phyloP scores from a whole-genome alignment of 1,284 basidiomycete species.

The Meira nashicola region DNA sequence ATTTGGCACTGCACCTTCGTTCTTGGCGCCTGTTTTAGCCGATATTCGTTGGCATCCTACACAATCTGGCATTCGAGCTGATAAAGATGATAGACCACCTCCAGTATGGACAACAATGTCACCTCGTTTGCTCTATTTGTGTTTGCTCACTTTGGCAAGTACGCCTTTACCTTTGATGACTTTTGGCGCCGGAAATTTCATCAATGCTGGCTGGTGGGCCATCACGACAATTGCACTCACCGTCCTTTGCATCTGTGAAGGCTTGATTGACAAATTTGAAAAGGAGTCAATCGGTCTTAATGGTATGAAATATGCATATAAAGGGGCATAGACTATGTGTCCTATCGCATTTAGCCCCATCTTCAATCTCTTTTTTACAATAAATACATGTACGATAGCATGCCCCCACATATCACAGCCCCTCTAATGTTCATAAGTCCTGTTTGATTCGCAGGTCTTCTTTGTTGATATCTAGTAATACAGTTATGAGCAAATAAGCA shows the following conservation, averaged over 20 bases:
- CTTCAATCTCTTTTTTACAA: too few species aligned
- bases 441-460: too few species aligned
- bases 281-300: conserved; percentile 35
- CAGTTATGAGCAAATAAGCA: too few species aligned
- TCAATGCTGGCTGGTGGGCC: conserved; percentile 47
- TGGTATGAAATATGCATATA: conserved; percentile 46
- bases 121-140: conserved; percentile 43
- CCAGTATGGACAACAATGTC: conserved; percentile 20
- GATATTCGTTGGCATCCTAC: conserved; percentile 35
- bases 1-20: conserved; percentile 47
- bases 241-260: conserved; percentile 31
- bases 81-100: conserved; percentile 16
- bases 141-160: conserved; percentile 32
- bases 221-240: conserved; percentile 31
- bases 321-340: conserved; percentile 33
- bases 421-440: too few species aligned
- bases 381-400: too few species aligned
- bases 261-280: conserved; percentile 36
- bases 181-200: conserved; percentile 50
- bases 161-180: conserved; percentile 43
- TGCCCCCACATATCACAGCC: too few species aligned
- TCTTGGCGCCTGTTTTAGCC: conserved; percentile 37
- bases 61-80: conserved; percentile 17
- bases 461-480: too few species aligned
- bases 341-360: too few species aligned